Evolutionary conservation across 2,329 filamentous ascomycete species (phyloP).

Genomic region (Daldinia eschscholtzii): DNA sequence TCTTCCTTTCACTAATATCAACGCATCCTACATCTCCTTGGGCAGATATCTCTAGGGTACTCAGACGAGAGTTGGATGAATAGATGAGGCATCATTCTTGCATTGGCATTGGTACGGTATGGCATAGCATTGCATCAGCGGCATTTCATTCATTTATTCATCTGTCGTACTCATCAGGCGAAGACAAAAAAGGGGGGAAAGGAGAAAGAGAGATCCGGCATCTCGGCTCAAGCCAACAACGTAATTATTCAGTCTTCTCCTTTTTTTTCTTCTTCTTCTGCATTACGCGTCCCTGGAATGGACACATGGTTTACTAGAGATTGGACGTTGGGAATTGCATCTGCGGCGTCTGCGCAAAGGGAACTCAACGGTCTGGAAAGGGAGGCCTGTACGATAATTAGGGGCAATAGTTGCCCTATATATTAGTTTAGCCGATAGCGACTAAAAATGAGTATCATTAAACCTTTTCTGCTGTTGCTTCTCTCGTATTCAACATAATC

Average conservation of each 20-base stretch:
- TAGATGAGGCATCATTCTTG: conserved; percentile 8
- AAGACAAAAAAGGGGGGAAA: background rate
- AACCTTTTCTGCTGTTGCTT: background rate
- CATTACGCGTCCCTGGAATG: conserved; percentile 1
- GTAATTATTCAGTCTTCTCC: conserved; percentile 19
- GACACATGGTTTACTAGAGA: conserved; percentile 11
- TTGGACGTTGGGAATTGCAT: conserved; percentile 8
- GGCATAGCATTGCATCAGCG: conserved; percentile 18
- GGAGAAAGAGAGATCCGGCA: conserved; percentile 41
- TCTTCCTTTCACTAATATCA: conserved; percentile 12
- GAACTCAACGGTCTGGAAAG: conserved; percentile 1
- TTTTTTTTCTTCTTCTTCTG: conserved; percentile 1
- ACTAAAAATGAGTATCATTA: background rate
- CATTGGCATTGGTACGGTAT: conserved; percentile 13
- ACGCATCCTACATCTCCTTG: background rate
- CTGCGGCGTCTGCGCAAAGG: background rate
- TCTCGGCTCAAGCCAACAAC: conserved; percentile 42
- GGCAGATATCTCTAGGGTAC: conserved; percentile 4
- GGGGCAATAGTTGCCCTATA: background rate
- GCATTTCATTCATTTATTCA: conserved; percentile 12
- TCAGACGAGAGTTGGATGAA: conserved; percentile 15
- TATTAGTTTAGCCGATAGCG: background rate
- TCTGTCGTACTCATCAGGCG: conserved; percentile 13
- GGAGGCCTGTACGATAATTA: background rate
- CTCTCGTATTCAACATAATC: background rate